Conservation (phyloP, 345 rosid species). For the Brassica juncea region DNA sequence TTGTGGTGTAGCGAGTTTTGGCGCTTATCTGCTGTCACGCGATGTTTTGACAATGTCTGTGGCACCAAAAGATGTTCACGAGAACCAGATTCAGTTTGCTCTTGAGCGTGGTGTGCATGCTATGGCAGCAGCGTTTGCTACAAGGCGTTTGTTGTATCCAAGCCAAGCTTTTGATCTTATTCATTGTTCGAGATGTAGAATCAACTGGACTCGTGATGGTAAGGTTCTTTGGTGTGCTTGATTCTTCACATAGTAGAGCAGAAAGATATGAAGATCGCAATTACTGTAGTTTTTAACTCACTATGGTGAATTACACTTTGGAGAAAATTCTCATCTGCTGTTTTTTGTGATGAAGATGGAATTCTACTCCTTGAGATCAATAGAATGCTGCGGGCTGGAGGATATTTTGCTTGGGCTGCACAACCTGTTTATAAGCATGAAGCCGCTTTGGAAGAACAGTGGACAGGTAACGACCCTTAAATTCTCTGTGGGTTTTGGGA, state of each 20-base stretch:
- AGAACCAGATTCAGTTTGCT: constrained; percentile 99
- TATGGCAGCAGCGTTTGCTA: constrained; percentile 98
- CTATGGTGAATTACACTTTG: background rate
- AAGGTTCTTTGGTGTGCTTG: constrained; percentile 33
- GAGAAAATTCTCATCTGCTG: constrained; percentile 17
- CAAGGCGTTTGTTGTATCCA: constrained; percentile 73
- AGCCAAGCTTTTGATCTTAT: constrained; percentile 98
- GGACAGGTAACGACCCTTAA: constrained; percentile 66
- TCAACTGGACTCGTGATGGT: constrained; percentile 99
- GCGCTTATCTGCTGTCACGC: constrained; percentile 80
- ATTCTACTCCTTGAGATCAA: constrained; percentile 94
- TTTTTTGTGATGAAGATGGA: constrained; percentile 62
- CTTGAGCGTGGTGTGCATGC: constrained; percentile 99
- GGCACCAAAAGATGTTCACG: constrained; percentile 98
- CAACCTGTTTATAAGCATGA: constrained; percentile 99
- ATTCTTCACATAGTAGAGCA: constrained; percentile 23
- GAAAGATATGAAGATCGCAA: background rate
- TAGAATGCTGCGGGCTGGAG: constrained; percentile 96
- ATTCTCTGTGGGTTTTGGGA: constrained; percentile 12
- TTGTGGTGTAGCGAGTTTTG: constrained; percentile 99
- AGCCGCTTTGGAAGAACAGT: constrained; percentile 76
- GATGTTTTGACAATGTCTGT: constrained; percentile 83
- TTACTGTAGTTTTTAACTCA: background rate
- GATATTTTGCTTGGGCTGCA: constrained; percentile 99
- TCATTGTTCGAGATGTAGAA: constrained; percentile 98